Conservation (phyloP, 306 rosid species). For the Medicago ruthenica region DNA sequence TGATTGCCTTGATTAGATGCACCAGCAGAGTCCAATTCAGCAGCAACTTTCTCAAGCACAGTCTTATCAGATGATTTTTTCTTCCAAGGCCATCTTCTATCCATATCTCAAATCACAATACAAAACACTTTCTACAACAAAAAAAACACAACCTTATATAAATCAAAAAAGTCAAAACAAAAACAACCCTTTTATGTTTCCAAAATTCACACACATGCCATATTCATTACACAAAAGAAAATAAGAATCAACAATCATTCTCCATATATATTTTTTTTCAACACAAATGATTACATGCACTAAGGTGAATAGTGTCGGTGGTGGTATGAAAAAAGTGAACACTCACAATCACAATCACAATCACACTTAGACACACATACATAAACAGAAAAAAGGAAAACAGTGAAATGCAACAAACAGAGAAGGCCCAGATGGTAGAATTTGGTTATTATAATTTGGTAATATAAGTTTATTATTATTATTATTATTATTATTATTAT, state of each 20-base stretch:
- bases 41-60: constrained; percentile 75
- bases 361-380: too few relatives aligned
- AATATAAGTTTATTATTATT: constrained; percentile 17
- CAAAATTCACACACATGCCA: constrained; percentile 11
- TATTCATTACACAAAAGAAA: constrained; percentile 4
- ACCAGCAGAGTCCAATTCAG: constrained; percentile 63
- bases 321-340: constrained; percentile 15
- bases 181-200: constrained; percentile 10
- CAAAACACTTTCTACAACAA: constrained; percentile 22
- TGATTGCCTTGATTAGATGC: constrained; percentile 55
- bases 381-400: neutral
- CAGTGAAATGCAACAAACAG: constrained; percentile 29
- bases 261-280: constrained; percentile 3
- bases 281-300: constrained; percentile 15
- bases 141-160: constrained; percentile 22
- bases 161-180: constrained; percentile 2
- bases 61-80: constrained; percentile 88
- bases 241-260: neutral
- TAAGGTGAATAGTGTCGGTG: constrained; percentile 47
- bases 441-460: constrained; percentile 14
- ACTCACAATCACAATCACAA: constrained; percentile 4
- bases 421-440: neutral
- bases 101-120: constrained; percentile 59
- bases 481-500: neutral
- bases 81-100: constrained; percentile 99